Evolutionary conservation across 2,329 filamentous ascomycete genomes (phyloP).

Genomic region (Leptographium radiaticola): DNA sequence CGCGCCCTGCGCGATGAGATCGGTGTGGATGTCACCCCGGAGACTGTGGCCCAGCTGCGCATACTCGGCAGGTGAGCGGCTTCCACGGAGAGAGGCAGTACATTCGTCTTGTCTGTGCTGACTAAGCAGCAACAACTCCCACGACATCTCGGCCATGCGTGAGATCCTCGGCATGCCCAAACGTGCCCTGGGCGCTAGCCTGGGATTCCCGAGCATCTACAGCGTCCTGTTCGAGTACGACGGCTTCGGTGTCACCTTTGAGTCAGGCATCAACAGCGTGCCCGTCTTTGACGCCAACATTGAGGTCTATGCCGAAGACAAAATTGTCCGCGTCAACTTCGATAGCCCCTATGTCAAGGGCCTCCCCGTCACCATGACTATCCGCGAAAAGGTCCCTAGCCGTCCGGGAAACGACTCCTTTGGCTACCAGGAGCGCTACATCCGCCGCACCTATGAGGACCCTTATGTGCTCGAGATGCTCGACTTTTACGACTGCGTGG

Average conservation of each 20-base stretch:
- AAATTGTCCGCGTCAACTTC: slow-evolving; percentile 40
- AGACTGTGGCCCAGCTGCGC: slow-evolving; percentile 15
- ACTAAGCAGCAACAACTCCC: slow-evolving; percentile 28
- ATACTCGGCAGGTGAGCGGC: slow-evolving; percentile 11
- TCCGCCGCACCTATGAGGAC: slow-evolving; percentile 32
- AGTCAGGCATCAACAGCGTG: slow-evolving; percentile 40
- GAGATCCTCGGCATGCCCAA: slow-evolving; percentile 35
- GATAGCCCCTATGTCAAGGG: slow-evolving; percentile 47
- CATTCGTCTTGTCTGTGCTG: not conserved
- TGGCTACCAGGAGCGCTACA: slow-evolving; percentile 23
- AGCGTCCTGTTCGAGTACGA: slow-evolving; percentile 30
- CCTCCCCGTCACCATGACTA: slow-evolving; percentile 32
- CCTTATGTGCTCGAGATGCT: slow-evolving; percentile 24
- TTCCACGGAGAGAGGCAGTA: not conserved
- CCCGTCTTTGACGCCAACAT: slow-evolving; percentile 39
- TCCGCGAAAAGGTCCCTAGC: slow-evolving; percentile 25
- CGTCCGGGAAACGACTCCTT: slow-evolving; percentile 15
- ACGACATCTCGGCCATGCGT: slow-evolving; percentile 41
- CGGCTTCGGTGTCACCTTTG: slow-evolving; percentile 40
- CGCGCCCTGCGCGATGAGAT: slow-evolving; percentile 20
- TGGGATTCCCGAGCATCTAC: slow-evolving; percentile 18
- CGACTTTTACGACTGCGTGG: slow-evolving; percentile 19
- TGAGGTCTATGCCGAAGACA: slow-evolving; percentile 37
- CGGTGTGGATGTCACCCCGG: slow-evolving; percentile 16
- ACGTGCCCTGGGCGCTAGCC: slow-evolving; percentile 26